Evolutionary conservation across 139 green algal genomes (phyloP), one percentile per base, ranked within the genome.

Genomic region (Parachlorella kessleri): DNA sequence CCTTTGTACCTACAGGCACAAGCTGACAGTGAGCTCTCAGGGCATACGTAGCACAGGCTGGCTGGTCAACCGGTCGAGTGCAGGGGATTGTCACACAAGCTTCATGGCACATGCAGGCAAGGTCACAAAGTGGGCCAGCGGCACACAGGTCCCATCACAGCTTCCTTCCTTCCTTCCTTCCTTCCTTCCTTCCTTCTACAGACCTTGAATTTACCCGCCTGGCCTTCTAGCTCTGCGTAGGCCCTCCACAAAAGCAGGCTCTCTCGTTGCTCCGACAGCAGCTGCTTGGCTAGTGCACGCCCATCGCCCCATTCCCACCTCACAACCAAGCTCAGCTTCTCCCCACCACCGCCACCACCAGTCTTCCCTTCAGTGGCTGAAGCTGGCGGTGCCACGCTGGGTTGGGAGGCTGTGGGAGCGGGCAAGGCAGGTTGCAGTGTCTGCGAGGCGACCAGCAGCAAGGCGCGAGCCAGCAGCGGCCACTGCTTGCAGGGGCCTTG

Each of bases 211-310:
- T 59, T 59, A 28, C 48, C 48, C 14, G 48, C 48, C 48, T 59
- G 48, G 14, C 21, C 48, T 18, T 59, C 48, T 18, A 59, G 48
- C 48, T 59, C 14, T 28, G 48, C 48, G 21, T 59, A 59, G 14
- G 48, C 48, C 48, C 48, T 18, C 79, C 84, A 88, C 70, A 93
- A 77, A 53, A 39, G 68, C 36, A 89, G 66, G 64, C 85, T 84
- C 37, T 76, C 72, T 18, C 89, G 76, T 30, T 83, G 86, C 65
- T 40, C 36, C 3, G 73, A 72, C 39, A 94, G 83, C 53, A 94
- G 76, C 66, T 74, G 28, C 76, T 88, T 85, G 1, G 87, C 88
- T 24, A 86, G 66, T 24, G 28, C 79, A 1, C 81, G 40, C 6
- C 80, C 84, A 7, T 1, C 8, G 26, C 5, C n/a, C 39, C n/a